These are phyloP conservation scores for Trichomonas gallinae DNA, from an alignment of 208 protist species.

Conservation along the genomic window DNA sequence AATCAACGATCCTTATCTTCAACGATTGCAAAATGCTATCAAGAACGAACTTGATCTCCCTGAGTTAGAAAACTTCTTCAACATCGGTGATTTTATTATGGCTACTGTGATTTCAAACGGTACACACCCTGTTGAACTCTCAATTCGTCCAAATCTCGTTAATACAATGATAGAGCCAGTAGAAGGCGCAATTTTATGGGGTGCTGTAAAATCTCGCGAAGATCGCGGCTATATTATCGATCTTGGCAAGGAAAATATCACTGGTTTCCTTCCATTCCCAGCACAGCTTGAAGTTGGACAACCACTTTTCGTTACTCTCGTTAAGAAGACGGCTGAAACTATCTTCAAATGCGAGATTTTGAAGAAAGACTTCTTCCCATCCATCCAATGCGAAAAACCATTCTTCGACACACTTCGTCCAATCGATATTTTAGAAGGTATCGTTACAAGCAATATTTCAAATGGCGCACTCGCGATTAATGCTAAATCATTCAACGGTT, in stretches of 20 bases:
- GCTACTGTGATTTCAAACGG: neutral
- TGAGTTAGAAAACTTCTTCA: neutral
- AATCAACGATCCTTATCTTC: neutral
- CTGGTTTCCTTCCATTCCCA: neutral
- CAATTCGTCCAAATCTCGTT: neutral
- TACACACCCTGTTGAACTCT: neutral
- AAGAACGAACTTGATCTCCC: neutral
- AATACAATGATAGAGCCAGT: neutral
- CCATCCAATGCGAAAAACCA: neutral
- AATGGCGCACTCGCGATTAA: neutral
- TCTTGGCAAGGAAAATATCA: neutral
- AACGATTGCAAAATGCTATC: neutral
- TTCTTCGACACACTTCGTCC: neutral
- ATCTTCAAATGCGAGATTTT: neutral
- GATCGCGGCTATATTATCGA: conserved; percentile 16
- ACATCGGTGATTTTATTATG: neutral
- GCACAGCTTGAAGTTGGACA: neutral
- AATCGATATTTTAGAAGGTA: neutral
- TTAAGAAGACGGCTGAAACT: neutral
- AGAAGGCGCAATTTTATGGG: neutral
- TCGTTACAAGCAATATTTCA: neutral
- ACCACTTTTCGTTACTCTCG: neutral
- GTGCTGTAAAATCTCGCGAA: neutral
- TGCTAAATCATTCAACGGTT: neutral
- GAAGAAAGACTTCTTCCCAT: neutral